These are phyloP conservation scores for Ophiostoma piceae DNA, from an alignment of 2,329 filamentous ascomycete genomes.

Conservation along the genomic window DNA sequence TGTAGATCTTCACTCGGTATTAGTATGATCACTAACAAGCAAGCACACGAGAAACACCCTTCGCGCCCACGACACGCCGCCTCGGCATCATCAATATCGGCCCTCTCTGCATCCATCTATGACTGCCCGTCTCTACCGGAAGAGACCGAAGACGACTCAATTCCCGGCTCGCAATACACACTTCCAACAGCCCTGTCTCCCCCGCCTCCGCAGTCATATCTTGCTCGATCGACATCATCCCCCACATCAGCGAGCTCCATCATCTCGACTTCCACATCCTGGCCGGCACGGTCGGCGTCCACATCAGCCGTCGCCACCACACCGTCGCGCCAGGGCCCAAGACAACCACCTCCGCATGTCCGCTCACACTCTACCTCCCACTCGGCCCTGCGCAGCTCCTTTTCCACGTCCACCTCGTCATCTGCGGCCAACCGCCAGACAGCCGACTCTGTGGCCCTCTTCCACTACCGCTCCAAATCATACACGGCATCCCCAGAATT, in stretches of 20 bases:
- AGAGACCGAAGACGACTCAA: slow-evolving; percentile 12
- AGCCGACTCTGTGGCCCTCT: neutral
- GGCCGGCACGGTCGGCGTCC: neutral
- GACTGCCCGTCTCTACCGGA: slow-evolving; percentile 20
- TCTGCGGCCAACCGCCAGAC: slow-evolving; percentile 35
- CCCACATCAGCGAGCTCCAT: neutral
- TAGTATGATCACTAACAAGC: neutral
- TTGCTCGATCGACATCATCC: neutral
- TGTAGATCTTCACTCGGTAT: neutral
- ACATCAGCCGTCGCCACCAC: neutral
- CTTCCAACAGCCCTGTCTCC: neutral
- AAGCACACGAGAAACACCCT: neutral
- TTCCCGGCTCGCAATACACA: neutral
- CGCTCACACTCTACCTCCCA: neutral
- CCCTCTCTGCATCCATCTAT: neutral
- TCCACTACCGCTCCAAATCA: slow-evolving; percentile 4
- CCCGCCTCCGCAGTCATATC: neutral
- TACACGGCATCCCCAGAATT: neutral
- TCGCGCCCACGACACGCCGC: neutral
- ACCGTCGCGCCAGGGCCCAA: neutral
- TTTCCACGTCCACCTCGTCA: slow-evolving; percentile 37
- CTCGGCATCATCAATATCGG: neutral
- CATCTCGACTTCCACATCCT: neutral
- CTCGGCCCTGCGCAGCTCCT: slow-evolving; percentile 12
- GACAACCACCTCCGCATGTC: neutral